These are phyloP conservation scores for Rhizopus delemar DNA, from an alignment of 371 early-diverging fungal species.

Conservation along the genomic window DNA sequence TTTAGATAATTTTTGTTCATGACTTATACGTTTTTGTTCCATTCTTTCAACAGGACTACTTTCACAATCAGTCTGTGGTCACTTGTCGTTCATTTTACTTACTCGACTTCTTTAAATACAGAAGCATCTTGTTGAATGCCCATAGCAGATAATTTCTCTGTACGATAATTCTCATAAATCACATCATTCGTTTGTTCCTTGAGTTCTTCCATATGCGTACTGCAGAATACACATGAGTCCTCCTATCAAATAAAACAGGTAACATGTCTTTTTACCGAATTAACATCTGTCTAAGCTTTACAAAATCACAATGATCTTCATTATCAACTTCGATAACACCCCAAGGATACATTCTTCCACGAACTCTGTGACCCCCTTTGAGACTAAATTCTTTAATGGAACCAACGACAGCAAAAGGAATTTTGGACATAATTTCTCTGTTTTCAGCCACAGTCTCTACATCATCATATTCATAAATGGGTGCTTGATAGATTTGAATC, in stretches of 20 bases:
- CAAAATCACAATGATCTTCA: constrained; percentile 91
- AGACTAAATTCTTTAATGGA: constrained; percentile 85
- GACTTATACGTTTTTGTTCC: constrained; percentile 87
- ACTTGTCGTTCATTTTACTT: constrained; percentile 11
- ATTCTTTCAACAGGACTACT: constrained; percentile 81
- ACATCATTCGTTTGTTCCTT: constrained; percentile 92
- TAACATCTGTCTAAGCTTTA: constrained; percentile 89
- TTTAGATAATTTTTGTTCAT: constrained; percentile 93
- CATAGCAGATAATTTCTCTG: constrained; percentile 80
- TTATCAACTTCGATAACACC: constrained; percentile 94
- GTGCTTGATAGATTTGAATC: constrained; percentile 92
- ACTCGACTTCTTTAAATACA: constrained; percentile 81
- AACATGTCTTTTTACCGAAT: constrained; percentile 51
- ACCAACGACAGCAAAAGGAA: constrained; percentile 97
- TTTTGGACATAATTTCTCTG: constrained; percentile 90
- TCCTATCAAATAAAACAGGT: not conserved
- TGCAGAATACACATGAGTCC: constrained; percentile 12
- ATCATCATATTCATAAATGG: constrained; percentile 89
- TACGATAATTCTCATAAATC: constrained; percentile 95
- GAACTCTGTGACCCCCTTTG: constrained; percentile 81
- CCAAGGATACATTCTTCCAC: constrained; percentile 95
- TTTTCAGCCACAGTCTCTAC: constrained; percentile 92
- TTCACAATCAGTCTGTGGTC: not conserved
- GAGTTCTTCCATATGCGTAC: constrained; percentile 90
- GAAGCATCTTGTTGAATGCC: constrained; percentile 79